Conservation (phyloP, 1,139 yeast genomes). For the Debaryomyces sp. region DNA sequence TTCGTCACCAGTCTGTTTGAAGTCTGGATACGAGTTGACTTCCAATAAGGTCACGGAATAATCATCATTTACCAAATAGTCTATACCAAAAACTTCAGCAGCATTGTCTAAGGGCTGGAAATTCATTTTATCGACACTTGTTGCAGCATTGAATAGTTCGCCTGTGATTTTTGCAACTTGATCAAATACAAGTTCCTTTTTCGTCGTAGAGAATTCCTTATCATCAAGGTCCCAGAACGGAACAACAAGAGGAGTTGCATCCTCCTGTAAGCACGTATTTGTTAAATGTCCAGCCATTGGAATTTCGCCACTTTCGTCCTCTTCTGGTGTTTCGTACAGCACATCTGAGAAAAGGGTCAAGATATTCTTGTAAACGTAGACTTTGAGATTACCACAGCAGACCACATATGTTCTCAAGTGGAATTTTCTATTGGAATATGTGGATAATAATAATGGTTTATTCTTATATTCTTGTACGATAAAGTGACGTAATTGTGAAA, state of each 20-base stretch:
- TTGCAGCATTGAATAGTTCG: slow-evolving; percentile 84
- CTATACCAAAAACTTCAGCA: slow-evolving; percentile 86
- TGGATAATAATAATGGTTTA: slow-evolving; percentile 64
- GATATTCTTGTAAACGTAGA: slow-evolving; percentile 77
- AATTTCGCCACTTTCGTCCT: slow-evolving; percentile 31
- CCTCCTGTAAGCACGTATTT: slow-evolving; percentile 85
- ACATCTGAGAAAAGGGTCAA: slow-evolving; percentile 76
- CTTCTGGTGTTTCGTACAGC: slow-evolving; percentile 46
- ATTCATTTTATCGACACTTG: slow-evolving; percentile 75
- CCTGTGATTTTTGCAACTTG: slow-evolving; percentile 63
- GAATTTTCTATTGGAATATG: slow-evolving; percentile 73
- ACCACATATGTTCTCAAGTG: slow-evolving; percentile 89
- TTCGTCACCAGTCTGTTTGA: slow-evolving; percentile 88
- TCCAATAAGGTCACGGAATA: slow-evolving; percentile 67
- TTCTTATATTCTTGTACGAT: slow-evolving; percentile 79
- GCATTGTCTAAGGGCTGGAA: slow-evolving; percentile 87
- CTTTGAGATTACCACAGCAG: slow-evolving; percentile 71
- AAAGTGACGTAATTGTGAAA: slow-evolving; percentile 88
- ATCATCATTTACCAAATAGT: slow-evolving; percentile 70
- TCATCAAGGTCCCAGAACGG: slow-evolving; percentile 66
- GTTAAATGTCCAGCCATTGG: slow-evolving; percentile 78
- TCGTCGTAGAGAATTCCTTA: slow-evolving; percentile 27
- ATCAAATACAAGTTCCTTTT: slow-evolving; percentile 39
- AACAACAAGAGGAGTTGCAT: slow-evolving; percentile 52
- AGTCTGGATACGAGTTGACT: slow-evolving; percentile 93